Evolutionary conservation across 192 early-diverging fungal species (phyloP), one percentile per base, ranked within the genome.

Genomic region (Coemansia sp.): DNA sequence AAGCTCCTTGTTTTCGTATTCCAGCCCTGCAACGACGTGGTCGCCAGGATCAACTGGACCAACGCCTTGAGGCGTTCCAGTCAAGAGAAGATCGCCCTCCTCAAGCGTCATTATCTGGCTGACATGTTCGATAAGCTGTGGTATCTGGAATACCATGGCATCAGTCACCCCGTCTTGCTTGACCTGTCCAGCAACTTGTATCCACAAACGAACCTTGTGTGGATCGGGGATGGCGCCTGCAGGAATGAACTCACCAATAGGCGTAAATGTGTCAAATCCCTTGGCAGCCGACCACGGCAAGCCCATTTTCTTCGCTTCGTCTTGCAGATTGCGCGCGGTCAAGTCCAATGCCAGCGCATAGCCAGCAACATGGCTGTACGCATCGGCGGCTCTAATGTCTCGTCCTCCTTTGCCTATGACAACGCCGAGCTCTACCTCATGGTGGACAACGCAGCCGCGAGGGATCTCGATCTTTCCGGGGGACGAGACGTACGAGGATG

Each of bases 241-340:
- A 17, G 87, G 83, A 56, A 98, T 91, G 53, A 98, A 91, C 10
- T 89, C 86, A 20, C 91, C 88, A 40, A 95, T 81, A n/a, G 96
- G 93, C 4, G 92, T 92, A 62, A 96, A 98, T 6, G 94, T 94
- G 69, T 98, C 96, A 77, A 90, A 96, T 0, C 95, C 96, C 82
- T 98, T 98, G 35, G 96, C 88, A 1, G 87, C 81, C 22, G 90
- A 88, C 96, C 96, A 98, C 19, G 96, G 96, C 41, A 89, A 79
- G 1, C 94, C 92, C 15, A 73, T 79, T 67, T 89, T 86, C 81
- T 95, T 98, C 48, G 89, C 94, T 33, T 82, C 79, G 20, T 91
- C 87, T 81, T 94, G 96, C 46, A 96, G 52, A 67, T 96, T 92
- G 49, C 96, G 81, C 11, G 95, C 95, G 4, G 96, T 96, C 87